phyloP scores from a whole-genome alignment of 768 basidiomycete genomes.

The Mycena albidolilacea region DNA sequence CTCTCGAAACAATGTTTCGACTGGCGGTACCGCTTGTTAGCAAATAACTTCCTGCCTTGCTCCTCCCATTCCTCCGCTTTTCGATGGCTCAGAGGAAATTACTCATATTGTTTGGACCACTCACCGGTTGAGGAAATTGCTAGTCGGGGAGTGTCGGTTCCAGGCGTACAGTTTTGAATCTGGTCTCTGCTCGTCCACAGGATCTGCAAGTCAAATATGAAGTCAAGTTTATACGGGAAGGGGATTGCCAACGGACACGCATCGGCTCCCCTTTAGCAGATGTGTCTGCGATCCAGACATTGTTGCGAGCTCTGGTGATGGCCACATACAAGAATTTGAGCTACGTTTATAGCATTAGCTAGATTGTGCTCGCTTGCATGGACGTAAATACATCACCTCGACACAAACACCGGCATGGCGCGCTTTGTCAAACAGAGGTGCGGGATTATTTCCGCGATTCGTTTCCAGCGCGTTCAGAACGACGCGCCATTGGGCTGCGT shows the following conservation, averaged over 20 bases:
- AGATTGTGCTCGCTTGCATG: neutral
- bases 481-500: slow-evolving; percentile 71
- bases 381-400: slow-evolving; percentile 58
- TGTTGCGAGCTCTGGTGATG: slow-evolving; percentile 77
- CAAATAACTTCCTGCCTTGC: slow-evolving; percentile 53
- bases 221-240: neutral
- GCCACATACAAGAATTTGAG: slow-evolving; percentile 81
- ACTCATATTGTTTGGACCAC: slow-evolving; percentile 21
- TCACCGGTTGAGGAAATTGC: slow-evolving; percentile 64
- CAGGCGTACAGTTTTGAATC: slow-evolving; percentile 65
- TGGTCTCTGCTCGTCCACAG: slow-evolving; percentile 65
- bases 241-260: slow-evolving; percentile 55
- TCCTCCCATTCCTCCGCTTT: slow-evolving; percentile 55
- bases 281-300: slow-evolving; percentile 78
- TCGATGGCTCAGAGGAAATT: neutral
- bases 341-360: slow-evolving; percentile 48
- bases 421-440: slow-evolving; percentile 64
- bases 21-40: slow-evolving; percentile 63
- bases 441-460: slow-evolving; percentile 37
- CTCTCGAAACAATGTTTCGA: slow-evolving; percentile 69
- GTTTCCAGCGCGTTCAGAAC: slow-evolving; percentile 60
- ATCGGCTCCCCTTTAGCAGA: slow-evolving; percentile 71
- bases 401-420: slow-evolving; percentile 70
- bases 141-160: slow-evolving; percentile 65
- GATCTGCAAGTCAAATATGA: slow-evolving; percentile 49